Conservation (phyloP, 208 protist species). For the Trypanosoma avium region DNA sequence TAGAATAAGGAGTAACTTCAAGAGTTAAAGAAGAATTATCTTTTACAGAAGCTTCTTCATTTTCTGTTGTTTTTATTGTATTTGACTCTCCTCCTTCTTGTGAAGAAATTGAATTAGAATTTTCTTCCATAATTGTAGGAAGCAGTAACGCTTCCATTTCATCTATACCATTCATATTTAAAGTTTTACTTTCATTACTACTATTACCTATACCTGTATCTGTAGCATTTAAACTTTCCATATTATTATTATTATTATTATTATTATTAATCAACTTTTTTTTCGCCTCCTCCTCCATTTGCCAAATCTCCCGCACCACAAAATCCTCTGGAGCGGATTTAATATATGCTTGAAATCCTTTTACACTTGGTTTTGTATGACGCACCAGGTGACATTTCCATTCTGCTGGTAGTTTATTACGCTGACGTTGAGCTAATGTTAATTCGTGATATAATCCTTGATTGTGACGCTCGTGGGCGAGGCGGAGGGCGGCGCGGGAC, state of each 20-base stretch:
- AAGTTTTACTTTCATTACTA: no score
- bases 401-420: conserved; percentile 59
- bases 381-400: conserved; percentile 76
- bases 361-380: conserved; percentile 73
- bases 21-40: background rate
- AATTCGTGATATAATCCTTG: conserved; percentile 84
- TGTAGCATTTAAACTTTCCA: background rate
- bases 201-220: background rate
- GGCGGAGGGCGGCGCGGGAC: conserved; percentile 59
- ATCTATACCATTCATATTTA: background rate
- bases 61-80: background rate
- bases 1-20: no score
- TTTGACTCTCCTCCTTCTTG: background rate
- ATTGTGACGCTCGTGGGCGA: conserved; percentile 82
- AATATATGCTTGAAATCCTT: conserved; percentile 81
- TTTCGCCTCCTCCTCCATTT: conserved; percentile 4
- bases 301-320: conserved; percentile 75
- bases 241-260: background rate
- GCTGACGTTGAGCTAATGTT: conserved; percentile 66
- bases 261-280: background rate
- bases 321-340: conserved; percentile 74
- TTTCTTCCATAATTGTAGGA: background rate
- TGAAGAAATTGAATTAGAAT: background rate
- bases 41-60: background rate
- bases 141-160: background rate